A percentile compares a stretch with the other conserved stretches of the same genome.
These are phyloP conservation scores for Brassica carinata DNA, from an alignment of 345 rosid species.

Conservation along the genomic window DNA sequence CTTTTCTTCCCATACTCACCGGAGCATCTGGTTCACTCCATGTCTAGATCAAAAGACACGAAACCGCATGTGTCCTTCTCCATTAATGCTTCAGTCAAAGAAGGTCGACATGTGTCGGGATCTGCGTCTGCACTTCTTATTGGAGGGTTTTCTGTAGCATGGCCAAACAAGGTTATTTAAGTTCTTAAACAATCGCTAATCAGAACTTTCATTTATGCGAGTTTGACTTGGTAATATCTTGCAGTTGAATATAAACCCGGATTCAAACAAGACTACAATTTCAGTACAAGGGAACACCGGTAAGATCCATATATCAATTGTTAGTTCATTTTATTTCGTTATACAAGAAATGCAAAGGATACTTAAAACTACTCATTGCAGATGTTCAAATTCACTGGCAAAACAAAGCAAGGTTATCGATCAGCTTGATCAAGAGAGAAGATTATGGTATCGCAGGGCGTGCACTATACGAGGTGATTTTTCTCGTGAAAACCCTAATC, in stretches of 20 bases:
- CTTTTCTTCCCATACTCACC: conserved; percentile 91
- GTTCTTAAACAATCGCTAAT: conserved; percentile 3
- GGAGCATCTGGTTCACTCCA: conserved; percentile 73
- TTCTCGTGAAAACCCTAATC: neutral
- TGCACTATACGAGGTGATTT: conserved; percentile 65
- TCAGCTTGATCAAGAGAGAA: conserved; percentile 56
- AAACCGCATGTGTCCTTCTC: conserved; percentile 63
- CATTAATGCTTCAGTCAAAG: conserved; percentile 60
- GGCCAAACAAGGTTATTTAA: conserved; percentile 62
- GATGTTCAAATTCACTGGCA: conserved; percentile 75
- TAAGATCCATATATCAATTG: conserved; percentile 30
- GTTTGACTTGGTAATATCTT: conserved; percentile 33
- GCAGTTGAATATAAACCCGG: conserved; percentile 69
- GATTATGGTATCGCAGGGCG: conserved; percentile 62
- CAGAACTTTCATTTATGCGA: conserved; percentile 12
- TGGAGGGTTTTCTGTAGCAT: conserved; percentile 84
- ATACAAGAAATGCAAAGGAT: neutral
- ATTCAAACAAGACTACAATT: conserved; percentile 60
- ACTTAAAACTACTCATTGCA: conserved; percentile 35
- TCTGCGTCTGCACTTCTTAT: conserved; percentile 82
- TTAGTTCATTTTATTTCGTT: neutral
- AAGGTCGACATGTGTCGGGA: conserved; percentile 60
- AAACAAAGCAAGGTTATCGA: conserved; percentile 45
- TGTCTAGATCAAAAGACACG: conserved; percentile 53
- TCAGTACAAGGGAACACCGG: conserved; percentile 83